phyloP scores from a whole-genome alignment of 768 basidiomycete species.

The Sarcomyxa edulis region DNA sequence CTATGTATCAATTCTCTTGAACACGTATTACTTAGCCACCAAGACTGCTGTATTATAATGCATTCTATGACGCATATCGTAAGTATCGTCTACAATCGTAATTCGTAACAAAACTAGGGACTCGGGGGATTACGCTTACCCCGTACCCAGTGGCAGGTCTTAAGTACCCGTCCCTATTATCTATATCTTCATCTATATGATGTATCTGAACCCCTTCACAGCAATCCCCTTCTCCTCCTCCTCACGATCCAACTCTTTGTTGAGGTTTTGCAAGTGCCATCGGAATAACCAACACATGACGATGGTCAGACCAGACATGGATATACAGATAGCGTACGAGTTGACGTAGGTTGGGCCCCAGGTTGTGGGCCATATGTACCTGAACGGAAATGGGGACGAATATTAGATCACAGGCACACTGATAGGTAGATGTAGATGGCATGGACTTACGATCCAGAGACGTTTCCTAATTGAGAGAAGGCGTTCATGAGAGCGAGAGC shows the following conservation, averaged over 20 bases:
- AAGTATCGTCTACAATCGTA: no score
- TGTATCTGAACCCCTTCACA: slow-evolving; percentile 37
- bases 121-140: no score
- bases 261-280: slow-evolving; percentile 33
- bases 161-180: no score
- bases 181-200: no score
- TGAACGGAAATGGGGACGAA: no score
- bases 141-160: no score
- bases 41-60: no score
- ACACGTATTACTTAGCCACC: no score
- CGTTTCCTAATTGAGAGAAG: slow-evolving; percentile 79
- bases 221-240: slow-evolving; percentile 28
- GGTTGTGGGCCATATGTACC: slow-evolving; percentile 57
- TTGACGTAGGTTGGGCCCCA: slow-evolving; percentile 70
- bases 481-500: slow-evolving; percentile 78
- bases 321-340: slow-evolving; percentile 71
- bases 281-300: slow-evolving; percentile 45
- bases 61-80: no score
- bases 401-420: slow-evolving; percentile 9
- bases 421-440: no score
- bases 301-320: slow-evolving; percentile 44
- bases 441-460: slow-evolving; percentile 77
- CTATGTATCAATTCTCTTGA: no score
- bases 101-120: no score
- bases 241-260: slow-evolving; percentile 30